Evolutionary conservation across 306 rosid genomes (phyloP), one percentile per base, ranked within the genome.

Genomic region (Cucurbita moschata): DNA sequence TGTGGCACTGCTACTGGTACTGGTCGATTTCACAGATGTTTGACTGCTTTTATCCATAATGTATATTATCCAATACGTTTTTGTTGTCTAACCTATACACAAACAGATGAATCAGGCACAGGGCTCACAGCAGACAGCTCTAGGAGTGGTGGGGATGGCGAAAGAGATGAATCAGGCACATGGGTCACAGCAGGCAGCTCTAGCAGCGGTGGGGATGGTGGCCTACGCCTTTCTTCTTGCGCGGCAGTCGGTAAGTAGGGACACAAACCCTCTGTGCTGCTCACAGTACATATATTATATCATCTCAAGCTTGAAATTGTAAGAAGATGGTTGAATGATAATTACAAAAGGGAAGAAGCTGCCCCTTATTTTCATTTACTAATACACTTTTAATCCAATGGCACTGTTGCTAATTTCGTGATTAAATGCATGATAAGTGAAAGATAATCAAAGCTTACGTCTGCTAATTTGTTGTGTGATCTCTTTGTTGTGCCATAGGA

Each of bases 31-130:
- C 26, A 74, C 73, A 62, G 85, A 80, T 47, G 82, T 69, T 73
- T 79, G 83, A 64, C 83, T 73, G 86, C 72, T 77, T 83, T 79
- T 83, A 79, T 79, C 82, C 86, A 80, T 82, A 59, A 21, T 39
- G 18, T 26, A 39, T 18, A 37, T 4, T 23, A 44, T 23, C 57
- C 46, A 21, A 46, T 13, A 49, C 56, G n/a, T 50, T 70, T 30
- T 50, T 15, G 59, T 30, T 70, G 42, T 68, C 23, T 47, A 46
- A 68, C 12, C 73, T 66, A 46, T 68, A 49, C 43, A n/a, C 43
- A 37, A 50, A 70, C 55, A 26, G 59, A 35, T 30, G 46, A 59
- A 50, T 70, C 74, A 30, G 59, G n/a, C 38, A 43, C 72, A 43
- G 18, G 38, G 9, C 10, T 65, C 18, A 21, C 39, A 44, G 55